phyloP scores from a whole-genome alignment of 2,329 filamentous ascomycete genomes.

The Cercospora canescens region DNA sequence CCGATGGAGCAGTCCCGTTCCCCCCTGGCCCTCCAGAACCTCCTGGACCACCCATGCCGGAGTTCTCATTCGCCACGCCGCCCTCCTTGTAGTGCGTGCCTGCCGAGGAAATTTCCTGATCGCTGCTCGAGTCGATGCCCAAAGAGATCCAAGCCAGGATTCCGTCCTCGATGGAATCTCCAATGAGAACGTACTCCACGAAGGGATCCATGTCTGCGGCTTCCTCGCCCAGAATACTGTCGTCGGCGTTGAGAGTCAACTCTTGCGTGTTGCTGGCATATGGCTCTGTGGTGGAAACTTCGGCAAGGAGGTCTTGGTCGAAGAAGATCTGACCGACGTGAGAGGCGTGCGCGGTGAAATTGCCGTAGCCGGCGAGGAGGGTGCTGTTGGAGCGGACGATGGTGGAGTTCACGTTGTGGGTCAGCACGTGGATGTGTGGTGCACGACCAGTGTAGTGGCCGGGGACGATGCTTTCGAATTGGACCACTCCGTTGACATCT shows the following conservation, averaged over 20 bases:
- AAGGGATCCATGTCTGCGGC: slow-evolving; percentile 56
- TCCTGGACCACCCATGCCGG: slow-evolving; percentile 14
- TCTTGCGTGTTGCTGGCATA: slow-evolving; percentile 46
- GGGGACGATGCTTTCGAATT: slow-evolving; percentile 48
- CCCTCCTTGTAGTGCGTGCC: slow-evolving; percentile 24
- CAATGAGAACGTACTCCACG: slow-evolving; percentile 58
- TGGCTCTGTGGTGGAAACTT: slow-evolving; percentile 51
- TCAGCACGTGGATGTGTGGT: slow-evolving; percentile 44
- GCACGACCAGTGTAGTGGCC: slow-evolving; percentile 47
- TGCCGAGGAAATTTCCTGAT: slow-evolving; percentile 20
- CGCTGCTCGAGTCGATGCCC: slow-evolving; percentile 46
- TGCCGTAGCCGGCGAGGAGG: slow-evolving; percentile 43
- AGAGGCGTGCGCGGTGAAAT: slow-evolving; percentile 42
- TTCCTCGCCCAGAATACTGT: slow-evolving; percentile 51
- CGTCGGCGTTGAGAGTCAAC: slow-evolving; percentile 53
- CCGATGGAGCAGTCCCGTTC: slow-evolving; percentile 8
- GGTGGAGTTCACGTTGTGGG: slow-evolving; percentile 37
- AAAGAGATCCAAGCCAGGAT: slow-evolving; percentile 57
- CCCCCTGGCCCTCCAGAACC: slow-evolving; percentile 4
- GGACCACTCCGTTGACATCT: slow-evolving; percentile 42
- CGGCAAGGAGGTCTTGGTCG: slow-evolving; percentile 57
- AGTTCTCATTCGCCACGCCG: slow-evolving; percentile 26
- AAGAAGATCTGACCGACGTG: slow-evolving; percentile 68
- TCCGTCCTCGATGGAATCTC: slow-evolving; percentile 53
- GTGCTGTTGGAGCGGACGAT: slow-evolving; percentile 50